These are phyloP conservation scores for Kwoniella pini DNA, from an alignment of 768 basidiomycete species.

Conservation along the genomic window DNA sequence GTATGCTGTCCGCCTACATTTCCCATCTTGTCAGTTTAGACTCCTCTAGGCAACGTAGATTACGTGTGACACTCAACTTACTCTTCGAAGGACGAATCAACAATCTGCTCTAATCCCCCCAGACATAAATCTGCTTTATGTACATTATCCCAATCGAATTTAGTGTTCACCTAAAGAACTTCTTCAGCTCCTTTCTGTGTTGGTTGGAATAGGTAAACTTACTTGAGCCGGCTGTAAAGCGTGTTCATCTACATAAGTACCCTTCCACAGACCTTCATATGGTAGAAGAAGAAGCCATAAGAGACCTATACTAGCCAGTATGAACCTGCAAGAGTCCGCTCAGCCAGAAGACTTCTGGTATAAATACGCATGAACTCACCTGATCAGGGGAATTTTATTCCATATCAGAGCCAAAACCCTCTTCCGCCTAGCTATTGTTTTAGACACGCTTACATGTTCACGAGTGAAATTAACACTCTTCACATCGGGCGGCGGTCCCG, in stretches of 20 bases:
- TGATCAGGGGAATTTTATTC: slow-evolving; percentile 18
- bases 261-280: slow-evolving; percentile 63
- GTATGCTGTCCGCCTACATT: slow-evolving; percentile 65
- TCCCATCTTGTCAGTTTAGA: background rate
- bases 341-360: background rate
- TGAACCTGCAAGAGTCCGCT: slow-evolving; percentile 55
- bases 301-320: slow-evolving; percentile 68
- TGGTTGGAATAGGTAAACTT: background rate
- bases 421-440: slow-evolving; percentile 29
- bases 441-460: slow-evolving; percentile 37
- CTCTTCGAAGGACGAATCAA: slow-evolving; percentile 71
- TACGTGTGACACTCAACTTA: slow-evolving; percentile 57
- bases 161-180: slow-evolving; percentile 71
- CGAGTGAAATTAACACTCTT: slow-evolving; percentile 30
- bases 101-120: slow-evolving; percentile 65
- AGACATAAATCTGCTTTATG: slow-evolving; percentile 81
- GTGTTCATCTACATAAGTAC: slow-evolving; percentile 90
- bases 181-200: background rate
- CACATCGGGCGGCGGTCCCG: slow-evolving; percentile 11
- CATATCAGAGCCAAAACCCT: slow-evolving; percentile 17
- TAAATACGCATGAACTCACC: background rate
- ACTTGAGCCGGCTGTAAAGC: slow-evolving; percentile 92
- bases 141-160: slow-evolving; percentile 91
- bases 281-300: slow-evolving; percentile 84
- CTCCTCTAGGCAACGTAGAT: too few species aligned